Evolutionary conservation across 179 eudicot species (phyloP).

Genomic region (Pouteria campechiana): DNA sequence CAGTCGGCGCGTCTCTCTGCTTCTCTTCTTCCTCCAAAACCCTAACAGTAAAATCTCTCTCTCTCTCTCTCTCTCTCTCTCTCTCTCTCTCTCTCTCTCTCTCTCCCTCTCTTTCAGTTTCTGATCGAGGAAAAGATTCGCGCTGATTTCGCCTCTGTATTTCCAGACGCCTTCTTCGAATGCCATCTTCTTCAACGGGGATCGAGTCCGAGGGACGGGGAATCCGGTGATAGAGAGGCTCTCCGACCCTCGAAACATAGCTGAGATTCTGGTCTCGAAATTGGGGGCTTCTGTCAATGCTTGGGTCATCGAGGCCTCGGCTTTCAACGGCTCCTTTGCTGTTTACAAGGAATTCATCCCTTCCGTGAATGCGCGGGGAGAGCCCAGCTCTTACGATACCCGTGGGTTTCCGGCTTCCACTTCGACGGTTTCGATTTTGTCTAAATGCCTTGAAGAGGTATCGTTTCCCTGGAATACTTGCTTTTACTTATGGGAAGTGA

Average conservation of each 20-base stretch:
- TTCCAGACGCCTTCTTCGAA: conserved; percentile 80
- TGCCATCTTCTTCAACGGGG: conserved; percentile 80
- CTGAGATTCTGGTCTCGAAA: conserved; percentile 66
- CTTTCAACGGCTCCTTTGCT: conserved; percentile 85
- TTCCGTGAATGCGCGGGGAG: conserved; percentile 51
- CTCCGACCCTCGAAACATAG: conserved; percentile 49
- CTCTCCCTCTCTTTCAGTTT: not conserved
- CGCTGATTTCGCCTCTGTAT: no score
- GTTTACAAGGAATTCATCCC: conserved; percentile 62
- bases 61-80: not conserved
- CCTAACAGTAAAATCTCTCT: conserved; percentile 39
- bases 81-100: not conserved
- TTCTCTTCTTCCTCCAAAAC: conserved; percentile 37
- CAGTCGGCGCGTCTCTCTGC: conserved; percentile 73
- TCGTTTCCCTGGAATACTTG: conserved; percentile 1
- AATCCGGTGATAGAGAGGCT: conserved; percentile 76
- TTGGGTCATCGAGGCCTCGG: conserved; percentile 79
- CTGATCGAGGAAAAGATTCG: not conserved
- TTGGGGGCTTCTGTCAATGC: conserved; percentile 58
- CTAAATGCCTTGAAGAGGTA: conserved; percentile 59
- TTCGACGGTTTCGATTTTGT: conserved; percentile 41
- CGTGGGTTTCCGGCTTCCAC: conserved; percentile 68
- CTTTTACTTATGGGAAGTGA: no score
- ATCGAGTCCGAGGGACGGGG: conserved; percentile 69
- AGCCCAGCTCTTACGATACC: conserved; percentile 55